Evolutionary conservation across 768 basidiomycete genomes (phyloP).

Genomic region (Suillus discolor): DNA sequence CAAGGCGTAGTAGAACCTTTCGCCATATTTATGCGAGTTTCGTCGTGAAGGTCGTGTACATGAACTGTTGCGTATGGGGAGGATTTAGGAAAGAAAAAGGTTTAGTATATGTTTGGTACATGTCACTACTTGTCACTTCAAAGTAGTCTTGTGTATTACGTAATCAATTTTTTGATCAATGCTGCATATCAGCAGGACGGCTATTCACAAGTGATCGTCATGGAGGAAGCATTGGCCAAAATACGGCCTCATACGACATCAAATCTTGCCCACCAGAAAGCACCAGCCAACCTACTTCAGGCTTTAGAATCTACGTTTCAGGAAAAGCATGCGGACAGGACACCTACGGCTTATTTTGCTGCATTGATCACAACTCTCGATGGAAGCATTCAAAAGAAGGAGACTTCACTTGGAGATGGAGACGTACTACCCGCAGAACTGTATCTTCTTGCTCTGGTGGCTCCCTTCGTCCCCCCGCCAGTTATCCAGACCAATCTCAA

Average conservation of each 20-base stretch:
- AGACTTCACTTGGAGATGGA: conserved; percentile 72
- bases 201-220: conserved; percentile 22
- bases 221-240: conserved; percentile 77
- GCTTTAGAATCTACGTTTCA: conserved; percentile 83
- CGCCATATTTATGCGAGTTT: conserved; percentile 28
- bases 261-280: conserved; percentile 82
- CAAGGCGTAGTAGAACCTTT: conserved; percentile 51
- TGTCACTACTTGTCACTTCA: too few species aligned
- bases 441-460: conserved; percentile 38
- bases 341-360: conserved; percentile 95
- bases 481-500: conserved; percentile 78
- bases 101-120: neutral
- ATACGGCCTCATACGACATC: conserved; percentile 87
- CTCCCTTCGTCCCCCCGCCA: conserved; percentile 62
- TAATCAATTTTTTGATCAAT: conserved; percentile 35
- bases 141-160: conserved; percentile 22
- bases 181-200: neutral
- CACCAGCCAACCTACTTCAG: conserved; percentile 80
- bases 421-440: conserved; percentile 35
- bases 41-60: conserved; percentile 13
- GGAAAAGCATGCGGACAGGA: conserved; percentile 65
- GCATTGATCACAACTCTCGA: conserved; percentile 84
- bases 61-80: neutral
- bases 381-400: conserved; percentile 67
- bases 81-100: neutral